phyloP scores from a whole-genome alignment of 176 grass and related monocot genomes.

The Cenchrus purpureus region DNA sequence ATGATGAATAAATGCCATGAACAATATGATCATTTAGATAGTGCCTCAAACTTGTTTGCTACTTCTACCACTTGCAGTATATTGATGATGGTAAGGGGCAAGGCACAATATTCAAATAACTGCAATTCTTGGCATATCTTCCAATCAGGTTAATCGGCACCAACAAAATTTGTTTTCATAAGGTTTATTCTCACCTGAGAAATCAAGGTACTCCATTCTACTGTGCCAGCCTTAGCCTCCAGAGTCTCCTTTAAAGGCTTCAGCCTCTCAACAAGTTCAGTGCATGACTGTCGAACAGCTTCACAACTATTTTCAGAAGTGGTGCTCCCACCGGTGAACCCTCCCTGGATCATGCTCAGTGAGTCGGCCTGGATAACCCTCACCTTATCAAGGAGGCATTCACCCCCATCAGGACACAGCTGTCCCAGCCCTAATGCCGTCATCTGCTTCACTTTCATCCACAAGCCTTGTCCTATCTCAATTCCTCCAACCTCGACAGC shows the following conservation, averaged over 20 bases:
- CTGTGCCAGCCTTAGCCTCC: constrained; percentile 40
- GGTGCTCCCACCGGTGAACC: constrained; percentile 79
- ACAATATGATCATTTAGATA: not conserved
- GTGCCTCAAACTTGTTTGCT: not conserved
- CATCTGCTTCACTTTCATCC: constrained; percentile 95
- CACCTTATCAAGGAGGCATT: constrained; percentile 63
- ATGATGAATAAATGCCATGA: constrained; percentile 20
- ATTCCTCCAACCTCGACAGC: constrained; percentile 87
- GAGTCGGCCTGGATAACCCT: constrained; percentile 79
- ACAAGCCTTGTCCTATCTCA: constrained; percentile 85
- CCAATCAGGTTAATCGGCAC: not conserved
- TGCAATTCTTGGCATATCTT: not conserved
- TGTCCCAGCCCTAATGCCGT: constrained; percentile 62
- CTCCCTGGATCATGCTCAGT: constrained; percentile 76
- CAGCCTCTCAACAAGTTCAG: constrained; percentile 56
- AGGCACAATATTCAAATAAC: not conserved
- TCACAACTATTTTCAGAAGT: constrained; percentile 81
- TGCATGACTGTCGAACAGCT: constrained; percentile 62
- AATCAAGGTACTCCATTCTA: constrained; percentile 68
- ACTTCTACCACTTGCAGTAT: not conserved
- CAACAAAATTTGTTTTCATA: not conserved
- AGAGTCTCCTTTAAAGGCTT: constrained; percentile 69
- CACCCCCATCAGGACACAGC: constrained; percentile 47
- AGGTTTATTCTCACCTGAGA: constrained; percentile 46
- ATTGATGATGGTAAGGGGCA: not conserved